Percentiles rank a stretch among this genome's conserved stretches.
Conservation (phyloP, 2,329 filamentous ascomycete species). For the Colletotrichum sojae region DNA sequence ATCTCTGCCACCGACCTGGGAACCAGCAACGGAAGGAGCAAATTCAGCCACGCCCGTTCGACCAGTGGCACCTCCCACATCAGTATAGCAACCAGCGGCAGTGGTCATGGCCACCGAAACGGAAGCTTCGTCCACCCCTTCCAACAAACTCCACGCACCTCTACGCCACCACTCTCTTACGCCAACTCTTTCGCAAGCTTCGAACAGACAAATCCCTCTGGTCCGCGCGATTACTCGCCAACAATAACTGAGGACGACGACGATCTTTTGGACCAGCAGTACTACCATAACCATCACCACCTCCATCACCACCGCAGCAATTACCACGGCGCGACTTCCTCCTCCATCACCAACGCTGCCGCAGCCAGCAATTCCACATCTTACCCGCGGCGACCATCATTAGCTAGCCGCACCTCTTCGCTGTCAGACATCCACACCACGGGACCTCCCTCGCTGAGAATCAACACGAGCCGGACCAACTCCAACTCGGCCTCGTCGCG, state of each 20-base stretch:
- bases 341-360: conserved; percentile 39
- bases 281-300: conserved; percentile 1
- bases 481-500: conserved; percentile 50
- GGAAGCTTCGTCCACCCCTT: conserved; percentile 74
- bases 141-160: conserved; percentile 73
- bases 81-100: conserved; percentile 69
- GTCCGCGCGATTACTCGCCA: conserved; percentile 66
- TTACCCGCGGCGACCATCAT: conserved; percentile 52
- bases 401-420: conserved; percentile 56
- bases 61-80: conserved; percentile 71
- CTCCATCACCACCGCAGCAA: conserved; percentile 32
- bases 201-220: conserved; percentile 50
- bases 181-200: conserved; percentile 69
- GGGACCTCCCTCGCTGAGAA: conserved; percentile 50
- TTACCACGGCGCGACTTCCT: conserved; percentile 44
- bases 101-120: conserved; percentile 59
- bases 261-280: conserved; percentile 46
- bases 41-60: conserved; percentile 70
- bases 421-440: conserved; percentile 52
- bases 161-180: conserved; percentile 72
- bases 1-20: conserved; percentile 53
- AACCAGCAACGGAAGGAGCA: conserved; percentile 48
- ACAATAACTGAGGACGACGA: conserved; percentile 69
- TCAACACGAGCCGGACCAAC: conserved; percentile 54
- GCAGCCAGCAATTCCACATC: conserved; percentile 45